These are phyloP conservation scores for Grifola frondosa DNA, from an alignment of 1,284 basidiomycete species.

Conservation along the genomic window DNA sequence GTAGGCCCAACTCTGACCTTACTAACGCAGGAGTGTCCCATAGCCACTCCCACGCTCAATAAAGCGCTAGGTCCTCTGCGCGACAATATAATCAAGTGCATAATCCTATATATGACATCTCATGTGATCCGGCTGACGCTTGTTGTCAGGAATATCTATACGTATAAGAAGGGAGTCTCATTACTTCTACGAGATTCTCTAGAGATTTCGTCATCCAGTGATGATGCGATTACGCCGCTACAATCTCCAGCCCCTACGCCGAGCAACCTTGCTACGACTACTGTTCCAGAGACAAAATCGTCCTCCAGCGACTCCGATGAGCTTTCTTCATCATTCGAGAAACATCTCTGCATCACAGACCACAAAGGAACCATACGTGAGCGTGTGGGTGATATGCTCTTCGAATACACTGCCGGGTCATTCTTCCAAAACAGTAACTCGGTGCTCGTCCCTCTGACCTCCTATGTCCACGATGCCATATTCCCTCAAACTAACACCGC, in stretches of 20 bases:
- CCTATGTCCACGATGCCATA: slow-evolving; percentile 79
- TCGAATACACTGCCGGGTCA: slow-evolving; percentile 86
- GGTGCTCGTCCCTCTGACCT: slow-evolving; percentile 80
- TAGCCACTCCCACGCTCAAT: slow-evolving; percentile 85
- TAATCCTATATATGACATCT: too few species aligned
- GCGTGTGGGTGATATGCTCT: slow-evolving; percentile 77
- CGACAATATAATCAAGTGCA: slow-evolving; percentile 69
- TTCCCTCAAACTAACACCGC: slow-evolving; percentile 35
- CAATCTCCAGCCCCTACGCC: slow-evolving; percentile 2
- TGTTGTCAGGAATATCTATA: slow-evolving; percentile 65
- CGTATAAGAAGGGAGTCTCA: slow-evolving; percentile 89
- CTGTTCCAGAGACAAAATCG: slow-evolving; percentile 20
- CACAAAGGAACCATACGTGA: slow-evolving; percentile 84
- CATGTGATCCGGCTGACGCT: too few species aligned
- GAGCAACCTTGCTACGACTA: slow-evolving; percentile 4
- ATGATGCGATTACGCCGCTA: not conserved
- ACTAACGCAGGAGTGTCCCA: slow-evolving; percentile 82
- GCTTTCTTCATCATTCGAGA: slow-evolving; percentile 40
- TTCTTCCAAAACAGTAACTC: slow-evolving; percentile 99
- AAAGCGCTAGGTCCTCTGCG: slow-evolving; percentile 63
- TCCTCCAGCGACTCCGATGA: slow-evolving; percentile 10
- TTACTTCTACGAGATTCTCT: slow-evolving; percentile 90
- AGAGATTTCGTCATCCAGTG: slow-evolving; percentile 18
- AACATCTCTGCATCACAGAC: slow-evolving; percentile 81
- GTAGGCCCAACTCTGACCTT: not conserved